Percentiles rank a stretch among this genome's conserved stretches.
Evolutionary conservation across 805 yeast genomes (phyloP).

Genomic region (Wickerhamiella hasegawae): DNA sequence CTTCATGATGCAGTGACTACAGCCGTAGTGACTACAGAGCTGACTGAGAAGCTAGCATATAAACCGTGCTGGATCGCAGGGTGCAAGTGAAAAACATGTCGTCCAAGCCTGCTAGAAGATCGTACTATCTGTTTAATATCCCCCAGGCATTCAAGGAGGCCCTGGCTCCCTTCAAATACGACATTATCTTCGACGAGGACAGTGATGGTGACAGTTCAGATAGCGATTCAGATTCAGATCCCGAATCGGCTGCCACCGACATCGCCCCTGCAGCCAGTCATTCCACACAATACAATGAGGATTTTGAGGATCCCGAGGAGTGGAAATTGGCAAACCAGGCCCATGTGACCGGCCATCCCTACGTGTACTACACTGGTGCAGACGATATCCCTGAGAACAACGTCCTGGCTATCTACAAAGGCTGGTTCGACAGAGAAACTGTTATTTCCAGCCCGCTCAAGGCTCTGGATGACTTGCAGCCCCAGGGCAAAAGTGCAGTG

Average conservation of each 20-base stretch:
- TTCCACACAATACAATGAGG: slow-evolving; percentile 23
- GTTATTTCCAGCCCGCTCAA: slow-evolving; percentile 32
- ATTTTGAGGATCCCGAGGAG: slow-evolving; percentile 7
- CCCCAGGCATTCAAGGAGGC: slow-evolving; percentile 12
- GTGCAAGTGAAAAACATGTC: background rate
- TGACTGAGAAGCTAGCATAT: background rate
- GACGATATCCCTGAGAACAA: slow-evolving; percentile 26
- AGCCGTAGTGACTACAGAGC: background rate
- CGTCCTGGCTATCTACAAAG: slow-evolving; percentile 54
- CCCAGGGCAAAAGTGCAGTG: slow-evolving; percentile 39
- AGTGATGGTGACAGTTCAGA: slow-evolving; percentile 21
- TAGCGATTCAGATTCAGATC: slow-evolving; percentile 7
- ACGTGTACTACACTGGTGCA: slow-evolving; percentile 37
- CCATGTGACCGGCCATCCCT: slow-evolving; percentile 39
- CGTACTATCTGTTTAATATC: slow-evolving; percentile 11
- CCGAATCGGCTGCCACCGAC: background rate
- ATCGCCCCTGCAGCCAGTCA: slow-evolving; percentile 1
- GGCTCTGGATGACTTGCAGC: slow-evolving; percentile 28
- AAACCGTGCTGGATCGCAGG: background rate
- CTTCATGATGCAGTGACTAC: too few relatives aligned
- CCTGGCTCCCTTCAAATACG: slow-evolving; percentile 15
- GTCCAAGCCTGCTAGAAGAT: slow-evolving; percentile 1
- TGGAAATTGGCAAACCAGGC: slow-evolving; percentile 15
- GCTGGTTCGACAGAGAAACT: slow-evolving; percentile 33
- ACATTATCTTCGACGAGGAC: slow-evolving; percentile 8